A percentile compares a stretch with the other conserved stretches of the same genome.
Conservation (phyloP, 305 asterid species). For the Fraxinus nigra region DNA sequence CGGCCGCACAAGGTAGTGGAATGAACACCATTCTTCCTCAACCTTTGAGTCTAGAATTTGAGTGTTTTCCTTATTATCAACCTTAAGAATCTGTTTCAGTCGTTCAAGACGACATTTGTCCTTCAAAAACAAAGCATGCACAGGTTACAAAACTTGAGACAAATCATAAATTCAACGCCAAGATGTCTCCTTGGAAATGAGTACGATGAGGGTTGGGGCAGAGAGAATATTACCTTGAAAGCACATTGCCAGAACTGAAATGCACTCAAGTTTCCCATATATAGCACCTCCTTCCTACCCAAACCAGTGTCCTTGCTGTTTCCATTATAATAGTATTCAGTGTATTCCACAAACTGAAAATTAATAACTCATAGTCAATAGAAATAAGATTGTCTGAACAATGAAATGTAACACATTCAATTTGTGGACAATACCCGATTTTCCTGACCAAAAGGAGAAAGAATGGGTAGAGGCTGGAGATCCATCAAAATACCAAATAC, state of each 20-base stretch:
- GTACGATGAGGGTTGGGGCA: neutral
- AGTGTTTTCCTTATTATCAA: constrained; percentile 33
- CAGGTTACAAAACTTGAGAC: constrained; percentile 21
- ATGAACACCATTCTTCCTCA: constrained; percentile 90
- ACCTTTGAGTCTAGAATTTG: constrained; percentile 34
- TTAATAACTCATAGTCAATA: constrained; percentile 26
- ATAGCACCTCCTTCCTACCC: constrained; percentile 70
- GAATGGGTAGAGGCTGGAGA: constrained; percentile 77
- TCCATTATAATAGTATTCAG: constrained; percentile 51
- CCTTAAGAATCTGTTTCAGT: constrained; percentile 48
- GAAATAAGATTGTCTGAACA: constrained; percentile 12
- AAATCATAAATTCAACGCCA: constrained; percentile 23
- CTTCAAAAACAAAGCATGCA: constrained; percentile 41
- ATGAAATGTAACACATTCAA: constrained; percentile 16
- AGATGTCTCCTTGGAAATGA: constrained; percentile 7
- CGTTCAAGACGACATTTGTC: constrained; percentile 60
- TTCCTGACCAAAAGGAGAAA: constrained; percentile 82
- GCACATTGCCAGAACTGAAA: constrained; percentile 86
- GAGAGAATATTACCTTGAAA: constrained; percentile 54
- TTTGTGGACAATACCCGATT: constrained; percentile 48
- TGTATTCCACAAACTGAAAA: constrained; percentile 52
- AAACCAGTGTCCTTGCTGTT: constrained; percentile 45
- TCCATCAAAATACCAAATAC: constrained; percentile 81
- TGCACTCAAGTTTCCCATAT: constrained; percentile 74
- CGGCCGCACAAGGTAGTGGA: constrained; percentile 75